Base-by-base conservation (phyloP, 2,329 filamentous ascomycete species). In the Colletotrichum lentis region DNA sequence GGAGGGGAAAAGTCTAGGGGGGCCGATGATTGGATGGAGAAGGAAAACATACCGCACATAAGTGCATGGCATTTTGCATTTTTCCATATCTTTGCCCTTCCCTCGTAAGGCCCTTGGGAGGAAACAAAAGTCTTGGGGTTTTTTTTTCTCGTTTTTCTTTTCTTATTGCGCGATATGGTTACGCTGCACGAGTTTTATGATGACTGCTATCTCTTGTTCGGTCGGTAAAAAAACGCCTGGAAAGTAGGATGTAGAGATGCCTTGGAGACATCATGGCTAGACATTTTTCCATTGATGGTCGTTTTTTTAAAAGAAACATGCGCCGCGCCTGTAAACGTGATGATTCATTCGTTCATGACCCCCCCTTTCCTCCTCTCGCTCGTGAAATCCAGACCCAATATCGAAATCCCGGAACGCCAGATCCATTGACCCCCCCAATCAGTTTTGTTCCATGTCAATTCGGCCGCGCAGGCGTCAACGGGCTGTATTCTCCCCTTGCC, bases 401-500 rank as follows among this genome's bases (percentile, higher is more conserved):
- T 22, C 47, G n/a, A 27, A 31, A 31, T 31, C 5, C 54, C 61
- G 24, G 24, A 64, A 54, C 54, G 47, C 54, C 47, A 18, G 2
- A 37, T 24, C 41, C 39, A 31, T 24, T 20, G 1, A 37, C 7
- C 7, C 27, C 27, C 27, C 7, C 14, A n/a, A 8, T 35, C 12
- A 5, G 7, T 8, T 7, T 31, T 8, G 27, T 31, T 22, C 18
- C 18, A 50, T 3, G 14, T 68, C 61, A 69, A 39, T 20, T 55
- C 11, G 50, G n/a, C 63, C 11, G 31, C 53, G 55, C 27, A 8
- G 65, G 18, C 3, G 52, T 41, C 39, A 69, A 8, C 18, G 57
- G 46, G 2, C 63, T 63, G 24, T 69, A 69, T 1, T 49, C 41
- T 4, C 63, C 76, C 69, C 59, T 73, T 20, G 24, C 69, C 24